Evolutionary conservation across 371 early-diverging fungal genomes (phyloP), one percentile per base, ranked within the genome.

Genomic region (Mucor saturninus): DNA sequence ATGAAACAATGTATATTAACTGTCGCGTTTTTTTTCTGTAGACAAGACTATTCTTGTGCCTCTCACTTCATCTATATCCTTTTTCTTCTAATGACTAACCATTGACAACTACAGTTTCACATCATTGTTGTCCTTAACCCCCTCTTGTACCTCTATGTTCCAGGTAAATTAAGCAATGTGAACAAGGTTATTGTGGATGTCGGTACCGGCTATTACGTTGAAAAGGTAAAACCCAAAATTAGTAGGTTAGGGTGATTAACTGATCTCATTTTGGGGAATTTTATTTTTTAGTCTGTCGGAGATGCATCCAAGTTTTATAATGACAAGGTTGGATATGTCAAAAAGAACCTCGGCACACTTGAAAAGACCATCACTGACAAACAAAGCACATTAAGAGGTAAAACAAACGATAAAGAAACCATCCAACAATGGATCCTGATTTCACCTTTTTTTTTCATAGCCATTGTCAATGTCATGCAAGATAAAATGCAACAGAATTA

Each of bases 151-250:
- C 88, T 96, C 48, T 97, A 97, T 80, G 95, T 98, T 13, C 94
- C 95, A 56, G 98, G 95, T 52, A 87, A 91, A 72, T 76, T 97
- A 42, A 80, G 86, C 29, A 81, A 94, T 65, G 84, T 88, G 11
- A 87, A 89, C 54, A 94, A 88, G 56, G 95, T 97, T 3, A 89
- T 96, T 68, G 93, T 98, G 0, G 98, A 98, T 78, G 89, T 97
- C 51, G 98, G 97, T 50, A 96, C 98, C 8, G 98, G 98, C 30
- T 98, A 98, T 73, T 95, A 88, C 65, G 89, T 95, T 21, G 95
- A 95, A 75, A 97, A 97, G 90, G 92, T 91, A 69, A 61, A 46
- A 46, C 3, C 8, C 15, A 46, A 21, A 8, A 5, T n/a, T n/a
- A 21, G 46, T 46, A 46, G 7, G 21, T 46, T 46, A 46, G 15